Conservation (phyloP, 371 early-diverging fungal species). For the Basidiobolus heterosporus region DNA sequence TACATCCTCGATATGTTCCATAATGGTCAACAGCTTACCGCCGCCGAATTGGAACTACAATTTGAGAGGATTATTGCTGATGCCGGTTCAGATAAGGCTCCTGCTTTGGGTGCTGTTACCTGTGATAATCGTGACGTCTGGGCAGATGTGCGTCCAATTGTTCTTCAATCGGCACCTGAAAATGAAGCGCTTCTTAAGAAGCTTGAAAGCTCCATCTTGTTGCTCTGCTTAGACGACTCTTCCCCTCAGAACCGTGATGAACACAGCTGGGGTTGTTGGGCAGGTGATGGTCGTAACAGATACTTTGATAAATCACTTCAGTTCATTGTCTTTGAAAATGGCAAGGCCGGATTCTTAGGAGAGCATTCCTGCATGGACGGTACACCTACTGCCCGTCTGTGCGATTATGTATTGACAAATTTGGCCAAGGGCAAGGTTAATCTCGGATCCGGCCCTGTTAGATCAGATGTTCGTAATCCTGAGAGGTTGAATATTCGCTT, state of each 20-base stretch:
- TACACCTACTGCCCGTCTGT: constrained; percentile 70
- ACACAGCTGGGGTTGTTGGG: constrained; percentile 67
- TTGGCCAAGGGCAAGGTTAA: constrained; percentile 36
- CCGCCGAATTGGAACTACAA: constrained; percentile 55
- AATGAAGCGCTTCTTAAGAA: constrained; percentile 55
- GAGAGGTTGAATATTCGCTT: constrained; percentile 47
- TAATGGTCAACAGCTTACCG: constrained; percentile 62
- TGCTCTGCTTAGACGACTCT: constrained; percentile 74
- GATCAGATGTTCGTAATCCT: constrained; percentile 40
- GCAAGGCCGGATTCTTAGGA: constrained; percentile 84
- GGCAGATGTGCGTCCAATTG: constrained; percentile 60
- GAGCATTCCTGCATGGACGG: constrained; percentile 97
- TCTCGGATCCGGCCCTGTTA: constrained; percentile 29
- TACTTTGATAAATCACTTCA: constrained; percentile 87
- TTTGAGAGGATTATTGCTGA: constrained; percentile 38
- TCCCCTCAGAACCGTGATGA: constrained; percentile 73
- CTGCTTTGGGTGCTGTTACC: constrained; percentile 74
- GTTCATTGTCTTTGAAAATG: constrained; percentile 89
- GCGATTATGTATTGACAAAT: constrained; percentile 25
- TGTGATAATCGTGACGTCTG: constrained; percentile 84
- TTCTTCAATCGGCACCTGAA: constrained; percentile 41
- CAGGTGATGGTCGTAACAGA: constrained; percentile 84
- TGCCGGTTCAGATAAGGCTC: constrained; percentile 54
- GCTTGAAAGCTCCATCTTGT: constrained; percentile 69
- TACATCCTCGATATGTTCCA: constrained; percentile 55